These are phyloP conservation scores for Actinomucor elegans DNA, from an alignment of 371 early-diverging fungal species.

Conservation along the genomic window DNA sequence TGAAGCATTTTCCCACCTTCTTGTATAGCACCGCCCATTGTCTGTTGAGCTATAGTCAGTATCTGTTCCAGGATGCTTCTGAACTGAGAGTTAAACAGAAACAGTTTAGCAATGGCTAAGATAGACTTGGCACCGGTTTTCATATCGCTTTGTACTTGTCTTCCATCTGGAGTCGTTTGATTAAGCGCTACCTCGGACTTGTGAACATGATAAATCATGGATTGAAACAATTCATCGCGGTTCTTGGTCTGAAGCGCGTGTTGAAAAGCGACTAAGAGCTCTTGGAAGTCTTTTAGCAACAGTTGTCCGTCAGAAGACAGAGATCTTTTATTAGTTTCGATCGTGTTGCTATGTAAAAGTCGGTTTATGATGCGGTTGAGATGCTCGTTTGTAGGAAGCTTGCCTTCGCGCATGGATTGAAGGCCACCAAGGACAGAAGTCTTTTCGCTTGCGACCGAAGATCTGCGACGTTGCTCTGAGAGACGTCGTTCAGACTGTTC, in stretches of 20 bases:
- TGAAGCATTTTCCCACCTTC: neutral
- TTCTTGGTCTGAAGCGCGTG: conserved; percentile 51
- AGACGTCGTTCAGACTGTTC: neutral
- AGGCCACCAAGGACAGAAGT: conserved; percentile 1
- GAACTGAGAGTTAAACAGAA: conserved; percentile 10
- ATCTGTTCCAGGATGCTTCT: conserved; percentile 2
- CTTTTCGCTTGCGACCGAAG: neutral
- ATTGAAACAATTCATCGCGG: conserved; percentile 57
- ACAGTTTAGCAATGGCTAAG: neutral
- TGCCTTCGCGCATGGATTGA: conserved; percentile 51
- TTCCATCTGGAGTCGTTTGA: neutral
- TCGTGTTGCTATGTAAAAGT: conserved; percentile 1
- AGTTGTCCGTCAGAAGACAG: conserved; percentile 49
- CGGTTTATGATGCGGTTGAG: neutral
- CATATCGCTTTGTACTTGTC: neutral
- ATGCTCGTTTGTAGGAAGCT: conserved; percentile 64
- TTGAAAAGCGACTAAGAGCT: conserved; percentile 42
- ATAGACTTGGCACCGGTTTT: neutral
- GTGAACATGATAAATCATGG: conserved; percentile 45
- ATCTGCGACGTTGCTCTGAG: neutral
- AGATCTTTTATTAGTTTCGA: conserved; percentile 20
- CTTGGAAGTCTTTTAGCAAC: conserved; percentile 42
- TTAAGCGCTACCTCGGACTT: neutral
- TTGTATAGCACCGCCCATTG: neutral
- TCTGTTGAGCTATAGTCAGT: conserved; percentile 5